Base-by-base conservation (phyloP, 257 asterid species). In the Solanum virginianum region DNA sequence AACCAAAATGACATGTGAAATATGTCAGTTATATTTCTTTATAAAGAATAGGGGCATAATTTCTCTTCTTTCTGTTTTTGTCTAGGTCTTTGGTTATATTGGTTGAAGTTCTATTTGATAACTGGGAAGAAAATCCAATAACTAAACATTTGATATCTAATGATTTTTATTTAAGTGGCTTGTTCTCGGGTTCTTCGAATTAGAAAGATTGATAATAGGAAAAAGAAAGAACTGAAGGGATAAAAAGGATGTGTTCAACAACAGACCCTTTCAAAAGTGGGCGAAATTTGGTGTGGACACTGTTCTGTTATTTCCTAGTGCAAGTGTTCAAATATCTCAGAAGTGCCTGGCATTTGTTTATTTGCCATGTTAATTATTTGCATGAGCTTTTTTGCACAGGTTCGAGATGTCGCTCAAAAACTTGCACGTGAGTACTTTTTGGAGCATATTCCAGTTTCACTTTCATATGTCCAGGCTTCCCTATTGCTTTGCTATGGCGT, bases 401-500 rank as follows among this genome's bases (percentile, higher is more conserved):
- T 93, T 88, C 90, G 88, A 83, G 92, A 90, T 77, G 92, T 91
- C 81, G 91, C 89, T 72, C 86, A 88, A 72, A 87, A 49, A 47
- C 96, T 94, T 83, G 94, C 94, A 22, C 91, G 90, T 56, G 85
- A 86, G 39, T 97, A 91, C 90, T 95, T 95, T 88, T 86, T 89
- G 91, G 97, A 89, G 90, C 92, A 92, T 91, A 90, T 97, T 87
- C 98, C 98, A 41, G 96, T 93, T 87, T 69, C 95, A n/a, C 59
- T 94, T 16, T 94, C 98, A 18, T 90, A 89, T 91, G 89, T 90
- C 63, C 97, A 95, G 86, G 95, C 98, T 85, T 97, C 99, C 79
- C 92, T 97, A 84, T 89, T 97, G 90, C 98, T 97, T 84, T 94
- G 96, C 92, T 88, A 90, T 72, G 98, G 98, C 65, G 87, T 97